Evolutionary conservation across 352 stramenopile genomes (phyloP).

Genomic region (Phytophthora sansomeana): DNA sequence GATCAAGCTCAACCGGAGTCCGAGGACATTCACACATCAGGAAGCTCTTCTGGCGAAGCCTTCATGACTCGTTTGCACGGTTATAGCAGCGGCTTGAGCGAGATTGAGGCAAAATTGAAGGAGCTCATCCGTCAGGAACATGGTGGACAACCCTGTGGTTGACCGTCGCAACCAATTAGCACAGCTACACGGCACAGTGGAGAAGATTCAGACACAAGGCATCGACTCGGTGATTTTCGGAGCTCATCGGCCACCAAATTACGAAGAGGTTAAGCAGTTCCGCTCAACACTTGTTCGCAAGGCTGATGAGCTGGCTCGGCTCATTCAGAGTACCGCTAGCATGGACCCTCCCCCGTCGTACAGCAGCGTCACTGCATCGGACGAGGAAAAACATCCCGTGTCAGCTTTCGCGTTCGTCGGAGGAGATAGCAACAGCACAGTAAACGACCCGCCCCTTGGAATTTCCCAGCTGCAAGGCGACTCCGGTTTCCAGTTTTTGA

Average conservation of each 20-base stretch:
- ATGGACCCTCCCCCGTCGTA: constrained; percentile 18
- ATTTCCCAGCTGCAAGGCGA: constrained; percentile 46
- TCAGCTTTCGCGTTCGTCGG: constrained; percentile 70
- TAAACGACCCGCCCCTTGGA: constrained; percentile 40
- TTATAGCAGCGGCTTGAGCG: constrained; percentile 53
- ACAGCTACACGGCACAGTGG: constrained; percentile 75
- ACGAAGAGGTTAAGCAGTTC: constrained; percentile 74
- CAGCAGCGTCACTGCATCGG: constrained; percentile 17
- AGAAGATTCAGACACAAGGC: constrained; percentile 83
- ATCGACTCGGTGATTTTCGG: constrained; percentile 86
- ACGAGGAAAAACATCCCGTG: constrained; percentile 43
- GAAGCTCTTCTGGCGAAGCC: constrained; percentile 32
- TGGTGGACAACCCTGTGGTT: constrained; percentile 38
- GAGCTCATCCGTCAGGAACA: constrained; percentile 62
- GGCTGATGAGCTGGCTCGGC: constrained; percentile 66
- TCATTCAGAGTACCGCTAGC: constrained; percentile 64
- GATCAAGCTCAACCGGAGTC: constrained; percentile 33
- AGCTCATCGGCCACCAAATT: constrained; percentile 66
- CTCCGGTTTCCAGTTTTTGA: constrained; percentile 57
- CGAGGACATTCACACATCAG: constrained; percentile 25
- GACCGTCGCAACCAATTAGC: constrained; percentile 74
- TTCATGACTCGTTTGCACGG: constrained; percentile 57
- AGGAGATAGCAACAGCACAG: constrained; percentile 31
- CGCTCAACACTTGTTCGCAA: constrained; percentile 72
- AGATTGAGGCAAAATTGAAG: constrained; percentile 61